Base-by-base conservation (phyloP, 805 yeast genomes). In the Candida hungchunana region DNA sequence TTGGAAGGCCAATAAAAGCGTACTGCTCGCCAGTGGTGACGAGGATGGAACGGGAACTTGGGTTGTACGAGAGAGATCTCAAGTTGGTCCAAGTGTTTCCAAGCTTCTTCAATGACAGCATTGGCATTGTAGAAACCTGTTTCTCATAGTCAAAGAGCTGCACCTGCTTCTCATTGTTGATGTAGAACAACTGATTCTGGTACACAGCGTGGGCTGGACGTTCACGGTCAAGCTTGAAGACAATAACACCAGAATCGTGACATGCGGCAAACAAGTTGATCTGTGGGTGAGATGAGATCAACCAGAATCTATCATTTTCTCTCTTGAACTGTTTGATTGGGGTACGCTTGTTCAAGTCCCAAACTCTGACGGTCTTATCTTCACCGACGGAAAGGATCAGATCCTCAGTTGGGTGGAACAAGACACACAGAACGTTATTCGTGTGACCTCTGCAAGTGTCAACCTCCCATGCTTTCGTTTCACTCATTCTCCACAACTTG, bases 381-480 rank as follows among this genome's bases (percentile, higher is more conserved):
- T 93, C 97, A 48, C 95, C 83, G 28, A 88, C 95, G 23, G 97
- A 89, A 34, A 93, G 68, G 46, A 93, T 88, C 56, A 90, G 68
- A 51, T 93, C 96, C 62, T 87, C 93, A 46, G 79, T 78, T 27
- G 97, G 97, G 59, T 93, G 96, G 75, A 94, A 94, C 34, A 84
- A 67, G 25, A 86, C 88, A 60, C 93, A 71, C 34, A 88, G 79
- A 34, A 93, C 96, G 59, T 85, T 88, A 56, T 89, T 89, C 19
- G 96, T 85, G 63, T 93, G 99, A 38, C 98, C 98, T 56, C 98
- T 78, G 63, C 97, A 90, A 18, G 97, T 85, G 59, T 93, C 99
- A 41, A 94, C 95, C 62, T 94, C 98, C 97, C 97, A 93, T 17
- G 98, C 98, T 64, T 89, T 87, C 24, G 95, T 79, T 48, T 93